A percentile compares a stretch with the other conserved stretches of the same genome.
Conservation (phyloP, 148 eudicot genomes). For the Camellia granthamiana region DNA sequence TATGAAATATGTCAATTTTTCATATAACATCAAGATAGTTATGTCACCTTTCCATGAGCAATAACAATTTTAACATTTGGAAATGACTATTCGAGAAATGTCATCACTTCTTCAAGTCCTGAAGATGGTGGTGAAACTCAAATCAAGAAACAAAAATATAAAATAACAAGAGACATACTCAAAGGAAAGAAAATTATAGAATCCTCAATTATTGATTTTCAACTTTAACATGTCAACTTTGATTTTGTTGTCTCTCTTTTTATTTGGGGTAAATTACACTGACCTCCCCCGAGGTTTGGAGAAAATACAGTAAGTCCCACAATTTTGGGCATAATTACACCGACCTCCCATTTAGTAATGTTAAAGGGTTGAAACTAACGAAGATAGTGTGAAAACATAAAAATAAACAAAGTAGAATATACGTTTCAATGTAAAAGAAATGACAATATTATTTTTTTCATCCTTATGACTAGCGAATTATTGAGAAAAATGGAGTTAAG, state of each 20-base stretch:
- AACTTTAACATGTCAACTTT: not conserved
- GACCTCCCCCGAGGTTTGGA: no score
- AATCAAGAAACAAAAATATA: slow-evolving; percentile 8
- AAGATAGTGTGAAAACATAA: no score
- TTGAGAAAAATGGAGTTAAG: no score
- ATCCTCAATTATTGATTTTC: not conserved
- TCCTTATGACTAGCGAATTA: no score
- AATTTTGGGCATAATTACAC: no score
- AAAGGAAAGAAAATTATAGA: not conserved
- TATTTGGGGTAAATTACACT: no score
- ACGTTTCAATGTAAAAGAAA: no score
- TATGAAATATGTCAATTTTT: slow-evolving; percentile 2
- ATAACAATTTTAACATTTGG: slow-evolving; percentile 79
- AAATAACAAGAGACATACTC: not conserved
- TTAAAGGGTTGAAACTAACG: no score
- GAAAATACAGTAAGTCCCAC: no score
- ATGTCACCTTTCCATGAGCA: slow-evolving; percentile 90
- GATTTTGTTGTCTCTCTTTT: not conserved
- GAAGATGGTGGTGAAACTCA: slow-evolving; percentile 18
- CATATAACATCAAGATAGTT: not conserved
- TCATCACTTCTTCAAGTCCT: slow-evolving; percentile 90
- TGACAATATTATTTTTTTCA: no score
- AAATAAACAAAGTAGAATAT: no score
- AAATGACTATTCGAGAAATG: slow-evolving; percentile 59
- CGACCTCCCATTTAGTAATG: no score